phyloP scores from a whole-genome alignment of 306 rosid species.

The Trichosanthes truncata region DNA sequence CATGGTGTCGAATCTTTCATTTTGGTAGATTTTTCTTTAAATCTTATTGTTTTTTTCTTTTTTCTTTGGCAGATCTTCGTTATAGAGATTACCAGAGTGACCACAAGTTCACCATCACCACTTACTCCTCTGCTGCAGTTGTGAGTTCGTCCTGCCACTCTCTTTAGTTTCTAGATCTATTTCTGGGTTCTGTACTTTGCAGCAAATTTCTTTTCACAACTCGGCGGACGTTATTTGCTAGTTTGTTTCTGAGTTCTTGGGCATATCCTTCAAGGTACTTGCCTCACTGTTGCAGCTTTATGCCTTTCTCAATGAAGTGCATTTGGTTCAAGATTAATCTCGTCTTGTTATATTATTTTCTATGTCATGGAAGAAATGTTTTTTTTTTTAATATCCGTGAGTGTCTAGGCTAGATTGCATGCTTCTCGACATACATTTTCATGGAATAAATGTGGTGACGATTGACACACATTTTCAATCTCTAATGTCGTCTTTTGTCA shows the following conservation, averaged over 20 bases:
- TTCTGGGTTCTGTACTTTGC: constrained; percentile 18
- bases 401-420: neutral
- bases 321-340: too few relatives aligned
- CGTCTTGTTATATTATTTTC: neutral
- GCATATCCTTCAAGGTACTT: constrained; percentile 85
- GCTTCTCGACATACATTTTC: neutral
- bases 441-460: neutral
- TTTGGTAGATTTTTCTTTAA: too few relatives aligned
- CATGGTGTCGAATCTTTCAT: neutral
- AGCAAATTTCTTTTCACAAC: constrained; percentile 31
- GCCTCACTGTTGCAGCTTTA: constrained; percentile 49
- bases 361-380: neutral
- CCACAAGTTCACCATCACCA: constrained; percentile 78
- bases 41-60: neutral
- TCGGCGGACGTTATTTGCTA: constrained; percentile 56
- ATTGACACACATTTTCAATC: neutral
- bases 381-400: too few relatives aligned
- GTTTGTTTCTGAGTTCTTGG: constrained; percentile 46
- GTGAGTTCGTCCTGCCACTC: constrained; percentile 19
- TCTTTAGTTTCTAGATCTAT: too few relatives aligned
- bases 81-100: constrained; percentile 84
- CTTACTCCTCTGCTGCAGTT: constrained; percentile 89
- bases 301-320: neutral
- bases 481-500: neutral
- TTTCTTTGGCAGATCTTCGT: constrained; percentile 48